Conservation (phyloP, 345 rosid genomes). For the Capsella bursapastoris region DNA sequence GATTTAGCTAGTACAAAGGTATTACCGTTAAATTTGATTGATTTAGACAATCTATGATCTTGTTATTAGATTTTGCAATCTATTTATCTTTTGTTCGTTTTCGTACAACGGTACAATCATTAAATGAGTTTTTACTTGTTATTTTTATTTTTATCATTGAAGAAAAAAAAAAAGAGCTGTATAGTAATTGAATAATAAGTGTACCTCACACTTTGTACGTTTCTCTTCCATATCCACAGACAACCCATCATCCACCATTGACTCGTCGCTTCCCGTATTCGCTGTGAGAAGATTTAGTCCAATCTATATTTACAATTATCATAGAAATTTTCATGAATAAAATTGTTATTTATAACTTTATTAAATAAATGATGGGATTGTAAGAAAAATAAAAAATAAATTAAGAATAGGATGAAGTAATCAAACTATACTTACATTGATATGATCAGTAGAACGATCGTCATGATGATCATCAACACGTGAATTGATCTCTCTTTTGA, state of each 20-base stretch:
- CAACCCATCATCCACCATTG: conserved; percentile 78
- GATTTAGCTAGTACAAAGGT: neutral
- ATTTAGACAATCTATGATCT: no score
- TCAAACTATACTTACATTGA: conserved; percentile 60
- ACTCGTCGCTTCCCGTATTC: conserved; percentile 81
- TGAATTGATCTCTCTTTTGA: conserved; percentile 56
- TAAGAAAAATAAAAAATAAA: neutral
- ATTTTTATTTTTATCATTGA: no score
- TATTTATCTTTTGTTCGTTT: no score
- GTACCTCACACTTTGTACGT: conserved; percentile 69
- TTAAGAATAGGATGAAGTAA: neutral
- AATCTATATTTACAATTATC: conserved; percentile 49
- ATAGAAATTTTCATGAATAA: neutral
- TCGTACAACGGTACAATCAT: no score
- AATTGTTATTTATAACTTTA: no score
- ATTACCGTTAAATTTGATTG: no score
- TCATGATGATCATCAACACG: conserved; percentile 44
- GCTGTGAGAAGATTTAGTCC: conserved; percentile 78
- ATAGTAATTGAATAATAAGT: conserved; percentile 18
- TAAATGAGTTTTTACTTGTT: no score
- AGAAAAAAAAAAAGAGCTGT: neutral
- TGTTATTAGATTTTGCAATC: no score
- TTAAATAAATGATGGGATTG: neutral
- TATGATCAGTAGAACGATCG: conserved; percentile 42
- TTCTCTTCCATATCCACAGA: conserved; percentile 72